Percentiles rank a stretch among this genome's conserved stretches.
phyloP scores from a whole-genome alignment of 306 rosid species.

The Chamaecrista fasciculata region DNA sequence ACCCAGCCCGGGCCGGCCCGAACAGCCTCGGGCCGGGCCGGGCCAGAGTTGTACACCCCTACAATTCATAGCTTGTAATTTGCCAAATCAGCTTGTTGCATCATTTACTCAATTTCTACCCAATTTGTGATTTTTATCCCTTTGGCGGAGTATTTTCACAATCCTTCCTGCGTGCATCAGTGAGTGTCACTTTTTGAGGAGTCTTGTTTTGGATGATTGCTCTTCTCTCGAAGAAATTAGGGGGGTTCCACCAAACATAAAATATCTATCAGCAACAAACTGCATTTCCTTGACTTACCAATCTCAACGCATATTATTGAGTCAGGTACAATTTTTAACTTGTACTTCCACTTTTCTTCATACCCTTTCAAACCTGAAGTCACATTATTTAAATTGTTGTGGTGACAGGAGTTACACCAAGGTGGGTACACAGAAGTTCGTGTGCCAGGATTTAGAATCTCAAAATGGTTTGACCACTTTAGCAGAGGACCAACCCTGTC shows the following conservation, averaged over 20 bases:
- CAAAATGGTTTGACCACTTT: slow-evolving; percentile 20
- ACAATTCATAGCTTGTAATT: too few relatives aligned
- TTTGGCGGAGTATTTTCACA: background rate
- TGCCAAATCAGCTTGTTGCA: background rate
- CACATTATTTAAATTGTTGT: background rate
- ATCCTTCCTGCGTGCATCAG: slow-evolving; percentile 24
- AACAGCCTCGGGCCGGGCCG: too few relatives aligned
- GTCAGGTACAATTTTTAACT: slow-evolving; percentile 10
- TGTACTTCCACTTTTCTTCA: background rate
- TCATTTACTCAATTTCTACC: background rate
- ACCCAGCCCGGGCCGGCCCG: too few relatives aligned
- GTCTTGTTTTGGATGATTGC: slow-evolving; percentile 18
- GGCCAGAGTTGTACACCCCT: too few relatives aligned
- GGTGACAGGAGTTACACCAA: slow-evolving; percentile 6
- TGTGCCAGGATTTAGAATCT: slow-evolving; percentile 10
- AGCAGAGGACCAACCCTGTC: background rate
- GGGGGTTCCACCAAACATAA: slow-evolving; percentile 24
- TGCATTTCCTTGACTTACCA: background rate
- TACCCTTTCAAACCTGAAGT: background rate
- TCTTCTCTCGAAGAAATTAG: slow-evolving; percentile 8
- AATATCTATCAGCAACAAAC: slow-evolving; percentile 5
- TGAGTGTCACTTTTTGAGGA: background rate
- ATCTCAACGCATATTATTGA: slow-evolving; percentile 19
- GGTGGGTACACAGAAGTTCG: slow-evolving; percentile 6
- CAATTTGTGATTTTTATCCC: background rate